These are phyloP conservation scores for Gnaphalium uliginosum DNA, from an alignment of 129 eudicot genomes.

Conservation along the genomic window DNA sequence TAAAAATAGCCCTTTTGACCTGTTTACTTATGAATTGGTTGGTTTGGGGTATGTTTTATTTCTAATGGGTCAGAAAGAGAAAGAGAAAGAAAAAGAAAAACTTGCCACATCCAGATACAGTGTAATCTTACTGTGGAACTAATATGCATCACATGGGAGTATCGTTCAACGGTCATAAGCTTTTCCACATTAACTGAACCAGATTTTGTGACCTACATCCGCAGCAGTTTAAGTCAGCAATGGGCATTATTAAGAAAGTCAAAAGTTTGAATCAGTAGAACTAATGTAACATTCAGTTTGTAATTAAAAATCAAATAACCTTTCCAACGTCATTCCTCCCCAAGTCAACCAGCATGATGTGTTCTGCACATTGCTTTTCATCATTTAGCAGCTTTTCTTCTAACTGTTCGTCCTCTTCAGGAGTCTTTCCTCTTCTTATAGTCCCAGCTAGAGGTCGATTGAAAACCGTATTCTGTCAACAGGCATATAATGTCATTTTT, in stretches of 20 bases:
- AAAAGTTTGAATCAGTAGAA: constrained; percentile 10
- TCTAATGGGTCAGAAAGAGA: too few species aligned
- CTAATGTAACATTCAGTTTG: not conserved
- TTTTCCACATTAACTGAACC: constrained; percentile 85
- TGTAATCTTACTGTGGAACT: constrained; percentile 76
- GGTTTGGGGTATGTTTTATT: not conserved
- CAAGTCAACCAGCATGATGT: constrained; percentile 82
- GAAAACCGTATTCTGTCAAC: constrained; percentile 54
- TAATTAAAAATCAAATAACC: constrained; percentile 37
- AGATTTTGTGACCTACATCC: constrained; percentile 65
- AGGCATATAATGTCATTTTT: not conserved
- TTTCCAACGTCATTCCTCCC: constrained; percentile 86
- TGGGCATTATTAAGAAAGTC: not conserved
- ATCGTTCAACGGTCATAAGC: constrained; percentile 75
- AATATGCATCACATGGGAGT: constrained; percentile 93
- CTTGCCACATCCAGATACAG: too few species aligned
- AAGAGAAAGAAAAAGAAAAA: not conserved
- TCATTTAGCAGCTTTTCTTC: constrained; percentile 52
- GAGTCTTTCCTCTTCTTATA: constrained; percentile 71
- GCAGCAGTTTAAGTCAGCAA: constrained; percentile 22
- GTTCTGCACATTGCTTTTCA: constrained; percentile 78
- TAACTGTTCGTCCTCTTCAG: constrained; percentile 49
- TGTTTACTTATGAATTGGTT: not conserved
- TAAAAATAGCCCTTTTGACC: too few species aligned
- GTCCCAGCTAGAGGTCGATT: constrained; percentile 93